These are phyloP conservation scores for Candida insectorum DNA, from an alignment of 805 yeast genomes.

Conservation along the genomic window DNA sequence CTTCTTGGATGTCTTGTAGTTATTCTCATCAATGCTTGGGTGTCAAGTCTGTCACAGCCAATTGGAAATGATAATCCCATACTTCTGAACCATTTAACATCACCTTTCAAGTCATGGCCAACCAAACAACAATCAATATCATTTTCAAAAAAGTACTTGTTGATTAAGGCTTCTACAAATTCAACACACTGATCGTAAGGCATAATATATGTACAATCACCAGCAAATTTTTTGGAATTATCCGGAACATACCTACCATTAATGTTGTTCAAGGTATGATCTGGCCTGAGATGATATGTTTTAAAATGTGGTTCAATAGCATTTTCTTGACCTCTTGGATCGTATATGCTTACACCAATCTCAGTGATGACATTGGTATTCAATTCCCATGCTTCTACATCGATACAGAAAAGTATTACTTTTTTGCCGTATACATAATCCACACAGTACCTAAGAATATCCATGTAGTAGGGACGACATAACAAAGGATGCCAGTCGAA, in stretches of 20 bases:
- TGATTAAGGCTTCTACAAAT: constrained; percentile 40
- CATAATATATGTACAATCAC: constrained; percentile 48
- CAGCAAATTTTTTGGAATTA: constrained; percentile 46
- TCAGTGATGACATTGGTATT: constrained; percentile 46
- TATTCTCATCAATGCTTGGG: constrained; percentile 25
- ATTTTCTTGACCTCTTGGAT: constrained; percentile 44
- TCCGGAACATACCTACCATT: constrained; percentile 58
- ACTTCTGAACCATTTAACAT: constrained; percentile 46
- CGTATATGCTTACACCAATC: constrained; percentile 55
- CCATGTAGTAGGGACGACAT: too few species aligned
- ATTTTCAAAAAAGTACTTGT: constrained; percentile 35
- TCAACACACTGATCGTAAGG: constrained; percentile 28
- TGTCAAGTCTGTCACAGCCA: constrained; percentile 36
- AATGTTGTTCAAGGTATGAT: constrained; percentile 36
- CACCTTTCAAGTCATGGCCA: constrained; percentile 63
- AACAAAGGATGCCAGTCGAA: too few species aligned
- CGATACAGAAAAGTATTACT: constrained; percentile 44
- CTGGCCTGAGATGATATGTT: constrained; percentile 41
- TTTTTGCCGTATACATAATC: constrained; percentile 18
- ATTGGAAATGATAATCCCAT: constrained; percentile 46
- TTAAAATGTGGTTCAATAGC: constrained; percentile 39
- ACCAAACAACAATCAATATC: constrained; percentile 37
- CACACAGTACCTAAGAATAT: too few species aligned
- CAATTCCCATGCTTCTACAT: constrained; percentile 56
- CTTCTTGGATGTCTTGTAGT: constrained; percentile 9